Conservation (phyloP, 2,329 filamentous ascomycete genomes). For the Colletotrichum sansevieriae region DNA sequence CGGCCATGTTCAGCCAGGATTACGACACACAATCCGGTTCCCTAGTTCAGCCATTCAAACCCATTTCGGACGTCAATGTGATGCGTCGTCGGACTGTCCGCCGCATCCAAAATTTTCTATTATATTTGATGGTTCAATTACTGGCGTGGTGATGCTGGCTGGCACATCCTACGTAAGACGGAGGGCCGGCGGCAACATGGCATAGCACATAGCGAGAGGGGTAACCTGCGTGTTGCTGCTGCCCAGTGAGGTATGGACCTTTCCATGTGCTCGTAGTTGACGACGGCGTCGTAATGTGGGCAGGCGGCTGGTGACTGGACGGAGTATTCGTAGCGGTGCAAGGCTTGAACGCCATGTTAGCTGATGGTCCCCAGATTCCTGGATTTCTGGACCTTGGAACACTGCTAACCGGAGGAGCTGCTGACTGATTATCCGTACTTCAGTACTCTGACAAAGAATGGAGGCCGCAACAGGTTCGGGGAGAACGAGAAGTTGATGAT, state of each 20-base stretch:
- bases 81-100: background rate
- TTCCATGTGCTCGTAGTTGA: too few relatives aligned
- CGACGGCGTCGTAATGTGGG: too few relatives aligned
- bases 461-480: background rate
- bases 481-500: background rate
- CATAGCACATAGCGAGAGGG: background rate
- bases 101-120: background rate
- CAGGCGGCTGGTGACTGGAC: too few relatives aligned
- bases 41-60: too few relatives aligned
- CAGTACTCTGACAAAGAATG: background rate
- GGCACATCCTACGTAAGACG: conserved; percentile 7
- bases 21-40: too few relatives aligned
- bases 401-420: conserved; percentile 20
- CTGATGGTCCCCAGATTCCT: too few relatives aligned
- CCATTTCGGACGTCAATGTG: background rate
- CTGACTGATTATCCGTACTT: conserved; percentile 7
- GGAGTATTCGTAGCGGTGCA: too few relatives aligned
- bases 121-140: conserved; percentile 3
- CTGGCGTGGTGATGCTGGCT: background rate
- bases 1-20: too few relatives aligned
- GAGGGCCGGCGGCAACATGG: background rate
- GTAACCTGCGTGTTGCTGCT: too few relatives aligned
- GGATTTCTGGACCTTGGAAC: too few relatives aligned
- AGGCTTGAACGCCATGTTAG: too few relatives aligned
- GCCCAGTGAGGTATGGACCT: too few relatives aligned